phyloP scores from a whole-genome alignment of 2,329 filamentous ascomycete species.

The Pseudocercospora cruenta region DNA sequence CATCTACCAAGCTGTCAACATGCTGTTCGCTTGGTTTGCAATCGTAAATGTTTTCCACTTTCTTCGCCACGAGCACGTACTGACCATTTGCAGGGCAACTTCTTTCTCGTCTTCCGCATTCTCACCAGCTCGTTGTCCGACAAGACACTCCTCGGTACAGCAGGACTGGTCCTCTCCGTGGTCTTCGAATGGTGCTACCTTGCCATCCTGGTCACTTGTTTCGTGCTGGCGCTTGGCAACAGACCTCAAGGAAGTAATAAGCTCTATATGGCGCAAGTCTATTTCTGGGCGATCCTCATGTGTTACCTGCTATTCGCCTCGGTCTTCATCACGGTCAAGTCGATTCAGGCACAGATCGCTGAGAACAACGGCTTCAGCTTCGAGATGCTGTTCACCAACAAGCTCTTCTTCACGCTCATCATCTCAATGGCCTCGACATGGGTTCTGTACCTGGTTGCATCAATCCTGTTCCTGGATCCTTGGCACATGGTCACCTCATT shows the following conservation, averaged over 20 bases:
- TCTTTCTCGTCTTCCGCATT: constrained; percentile 98
- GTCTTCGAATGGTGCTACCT: constrained; percentile 97
- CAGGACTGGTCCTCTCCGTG: constrained; percentile 79
- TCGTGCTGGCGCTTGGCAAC: constrained; percentile 92
- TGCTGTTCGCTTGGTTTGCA: constrained; percentile 98
- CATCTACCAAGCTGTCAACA: constrained; percentile 89
- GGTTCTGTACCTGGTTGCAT: constrained; percentile 87
- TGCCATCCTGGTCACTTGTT: constrained; percentile 87
- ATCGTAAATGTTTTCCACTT: constrained; percentile 59
- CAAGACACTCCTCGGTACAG: constrained; percentile 69
- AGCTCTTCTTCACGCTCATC: constrained; percentile 89
- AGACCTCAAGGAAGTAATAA: constrained; percentile 90
- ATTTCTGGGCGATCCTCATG: constrained; percentile 97
- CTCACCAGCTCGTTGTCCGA: constrained; percentile 82
- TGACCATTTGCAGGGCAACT: constrained; percentile 67
- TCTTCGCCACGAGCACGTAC: not conserved
- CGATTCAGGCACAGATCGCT: constrained; percentile 72
- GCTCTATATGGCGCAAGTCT: constrained; percentile 96
- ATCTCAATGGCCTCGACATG: constrained; percentile 91
- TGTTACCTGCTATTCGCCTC: constrained; percentile 94
- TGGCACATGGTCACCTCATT: constrained; percentile 99
- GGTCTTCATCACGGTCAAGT: constrained; percentile 87
- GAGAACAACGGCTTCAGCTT: constrained; percentile 68
- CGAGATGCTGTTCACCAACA: constrained; percentile 77
- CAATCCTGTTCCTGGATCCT: constrained; percentile 92